Evolutionary conservation across 192 early-diverging fungal genomes (phyloP), one percentile per base, ranked within the genome.

Genomic region (Umbelopsis sp.): DNA sequence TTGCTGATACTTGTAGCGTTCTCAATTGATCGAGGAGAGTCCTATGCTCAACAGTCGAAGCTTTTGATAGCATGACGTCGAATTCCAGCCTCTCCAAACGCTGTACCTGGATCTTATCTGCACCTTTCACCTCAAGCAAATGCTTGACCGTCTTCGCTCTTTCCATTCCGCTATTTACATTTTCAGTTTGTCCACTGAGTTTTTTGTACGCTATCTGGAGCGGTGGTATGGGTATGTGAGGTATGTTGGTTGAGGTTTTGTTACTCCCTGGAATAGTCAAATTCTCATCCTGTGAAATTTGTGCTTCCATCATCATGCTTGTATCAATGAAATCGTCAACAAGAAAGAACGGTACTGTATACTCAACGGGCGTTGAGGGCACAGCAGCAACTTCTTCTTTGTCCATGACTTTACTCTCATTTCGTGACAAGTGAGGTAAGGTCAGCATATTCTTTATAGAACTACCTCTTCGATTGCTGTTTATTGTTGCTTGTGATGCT

Each of bases 201-300:
- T 70, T 71, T 13, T 79, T 74, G 70, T 88, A 81, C 1, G 73
- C 79, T 2, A 78, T 78, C 22, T 84, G 49, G 0, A 88, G 70
- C 47, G 87, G 87, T 12, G 85, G 82, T 2, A 80, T 75, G 6
- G 87, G 87, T 46, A 88, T 88, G 37, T 78, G 73, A 0, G 87
- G 87, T 27, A 88, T 75, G 51, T 82, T 81, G 66, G 84, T 80
- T 3, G 70, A 74, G 46, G 65, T 67, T 7, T 11, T 47, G 8
- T 61, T 23, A 12, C 13, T 61, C 3, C 12, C 55, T 13, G 2
- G 71, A 68, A 70, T 73, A 1, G 25, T 3, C 30, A 61, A 30
- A 35, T 61, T 61, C 12, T 61, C 69, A 11, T 74, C 74, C 55
- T 61, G 22, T 49, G 20, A 37, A 10, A 4, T 68, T 33, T 49